These are phyloP conservation scores for Cryphonectria carpinicola DNA, from an alignment of 2,329 filamentous ascomycete species.

Conservation along the genomic window DNA sequence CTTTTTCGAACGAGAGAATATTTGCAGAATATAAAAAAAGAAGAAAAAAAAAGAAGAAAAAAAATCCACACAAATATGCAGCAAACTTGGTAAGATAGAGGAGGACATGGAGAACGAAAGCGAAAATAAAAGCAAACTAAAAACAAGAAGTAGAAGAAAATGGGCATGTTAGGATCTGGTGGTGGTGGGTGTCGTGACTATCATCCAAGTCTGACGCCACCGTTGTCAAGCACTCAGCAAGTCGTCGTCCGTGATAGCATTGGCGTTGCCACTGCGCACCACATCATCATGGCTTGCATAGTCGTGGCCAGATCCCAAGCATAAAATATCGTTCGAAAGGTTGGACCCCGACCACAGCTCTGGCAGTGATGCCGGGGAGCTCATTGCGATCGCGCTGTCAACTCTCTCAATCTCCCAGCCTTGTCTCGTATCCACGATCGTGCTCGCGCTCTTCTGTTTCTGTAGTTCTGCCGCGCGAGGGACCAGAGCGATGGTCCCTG, in stretches of 20 bases:
- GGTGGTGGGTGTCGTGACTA: constrained; percentile 12
- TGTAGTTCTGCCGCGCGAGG: constrained; percentile 29
- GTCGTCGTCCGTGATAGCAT: constrained; percentile 24
- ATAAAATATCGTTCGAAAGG: constrained; percentile 20
- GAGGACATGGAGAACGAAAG: not conserved
- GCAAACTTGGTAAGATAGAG: constrained; percentile 13
- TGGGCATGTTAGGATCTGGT: constrained; percentile 11
- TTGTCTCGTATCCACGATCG: constrained; percentile 22
- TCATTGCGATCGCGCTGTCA: constrained; percentile 28
- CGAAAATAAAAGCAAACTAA: not conserved
- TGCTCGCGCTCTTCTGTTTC: constrained; percentile 28
- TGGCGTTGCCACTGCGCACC: not conserved
- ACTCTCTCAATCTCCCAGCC: constrained; percentile 19
- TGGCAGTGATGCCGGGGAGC: constrained; percentile 15
- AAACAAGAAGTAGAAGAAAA: constrained; percentile 11
- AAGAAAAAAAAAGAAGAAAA: not conserved
- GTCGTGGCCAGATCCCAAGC: constrained; percentile 27
- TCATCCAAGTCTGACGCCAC: constrained; percentile 16
- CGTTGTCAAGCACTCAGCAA: constrained; percentile 14
- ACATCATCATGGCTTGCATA: constrained; percentile 10
- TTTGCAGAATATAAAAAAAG: not conserved
- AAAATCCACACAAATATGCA: not conserved
- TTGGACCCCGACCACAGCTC: constrained; percentile 7
- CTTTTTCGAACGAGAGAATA: not conserved
- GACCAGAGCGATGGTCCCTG: constrained; percentile 28